A percentile compares a stretch with the other conserved stretches of the same genome.
These are phyloP conservation scores for Microbotryum violaceum DNA, from an alignment of 1,284 basidiomycete genomes.

Conservation along the genomic window DNA sequence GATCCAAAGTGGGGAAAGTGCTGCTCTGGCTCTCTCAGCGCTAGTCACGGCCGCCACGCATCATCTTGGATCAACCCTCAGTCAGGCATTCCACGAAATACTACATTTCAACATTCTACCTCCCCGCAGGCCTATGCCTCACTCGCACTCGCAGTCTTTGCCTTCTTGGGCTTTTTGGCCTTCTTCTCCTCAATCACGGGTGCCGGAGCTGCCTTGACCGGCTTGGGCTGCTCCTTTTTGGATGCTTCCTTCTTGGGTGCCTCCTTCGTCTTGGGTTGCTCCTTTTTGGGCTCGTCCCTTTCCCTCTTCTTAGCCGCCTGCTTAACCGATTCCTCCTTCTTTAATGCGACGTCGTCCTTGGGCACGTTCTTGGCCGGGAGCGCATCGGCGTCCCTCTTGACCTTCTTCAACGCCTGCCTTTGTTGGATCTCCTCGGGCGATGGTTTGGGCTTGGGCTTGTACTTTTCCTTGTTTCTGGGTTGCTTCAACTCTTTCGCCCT, in stretches of 20 bases:
- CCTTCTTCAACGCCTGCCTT: slow-evolving; percentile 10
- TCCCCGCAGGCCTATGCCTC: too few species aligned
- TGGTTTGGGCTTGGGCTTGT: background rate
- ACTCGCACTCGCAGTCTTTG: background rate
- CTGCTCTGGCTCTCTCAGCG: too few species aligned
- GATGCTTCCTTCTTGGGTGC: background rate
- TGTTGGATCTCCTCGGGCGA: background rate
- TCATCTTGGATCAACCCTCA: too few species aligned
- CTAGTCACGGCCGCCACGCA: too few species aligned
- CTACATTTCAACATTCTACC: too few species aligned
- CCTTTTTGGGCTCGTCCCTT: slow-evolving; percentile 13
- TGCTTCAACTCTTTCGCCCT: background rate
- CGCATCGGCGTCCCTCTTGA: slow-evolving; percentile 5
- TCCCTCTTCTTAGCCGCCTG: slow-evolving; percentile 19
- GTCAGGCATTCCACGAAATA: too few species aligned
- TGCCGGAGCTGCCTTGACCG: slow-evolving; percentile 1
- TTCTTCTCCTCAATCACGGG: background rate
- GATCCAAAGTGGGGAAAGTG: too few species aligned
- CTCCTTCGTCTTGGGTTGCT: background rate
- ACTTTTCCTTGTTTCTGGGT: too few species aligned
- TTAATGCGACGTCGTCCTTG: slow-evolving; percentile 15
- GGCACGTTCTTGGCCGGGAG: too few species aligned
- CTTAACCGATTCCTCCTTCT: slow-evolving; percentile 13
- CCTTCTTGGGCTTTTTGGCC: background rate
- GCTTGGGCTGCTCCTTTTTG: slow-evolving; percentile 8